phyloP scores from a whole-genome alignment of 495 filamentous ascomycete genomes.

The Viridothelium virens region DNA sequence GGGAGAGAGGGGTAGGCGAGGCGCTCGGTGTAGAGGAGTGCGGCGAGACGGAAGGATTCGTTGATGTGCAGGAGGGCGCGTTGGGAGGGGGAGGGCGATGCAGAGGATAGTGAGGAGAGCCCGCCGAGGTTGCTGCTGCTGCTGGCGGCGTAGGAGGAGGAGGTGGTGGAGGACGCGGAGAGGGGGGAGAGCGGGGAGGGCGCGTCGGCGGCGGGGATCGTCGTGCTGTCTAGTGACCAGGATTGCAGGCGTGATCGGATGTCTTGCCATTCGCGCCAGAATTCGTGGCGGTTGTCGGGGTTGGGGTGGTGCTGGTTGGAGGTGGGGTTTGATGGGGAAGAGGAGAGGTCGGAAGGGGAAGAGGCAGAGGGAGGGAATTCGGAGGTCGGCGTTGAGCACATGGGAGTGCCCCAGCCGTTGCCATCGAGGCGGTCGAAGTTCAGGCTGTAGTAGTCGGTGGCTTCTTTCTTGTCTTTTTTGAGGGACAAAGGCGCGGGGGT shows the following conservation, averaged over 20 bases:
- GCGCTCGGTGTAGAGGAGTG: conserved; percentile 84
- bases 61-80: conserved; percentile 60
- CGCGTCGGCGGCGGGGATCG: conserved; percentile 37
- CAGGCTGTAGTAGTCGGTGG: conserved; percentile 46
- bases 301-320: conserved; percentile 22
- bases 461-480: conserved; percentile 19
- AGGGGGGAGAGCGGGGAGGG: conserved; percentile 23
- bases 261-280: conserved; percentile 83
- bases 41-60: conserved; percentile 83
- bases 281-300: conserved; percentile 52
- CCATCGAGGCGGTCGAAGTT: conserved; percentile 53
- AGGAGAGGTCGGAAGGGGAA: conserved; percentile 29
- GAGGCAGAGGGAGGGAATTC: neutral
- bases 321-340: conserved; percentile 34
- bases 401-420: conserved; percentile 48
- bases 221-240: conserved; percentile 62
- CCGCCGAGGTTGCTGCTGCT: conserved; percentile 23
- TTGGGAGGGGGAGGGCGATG: conserved; percentile 30
- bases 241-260: conserved; percentile 67
- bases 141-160: conserved; percentile 19
- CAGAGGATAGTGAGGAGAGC: conserved; percentile 25
- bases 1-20: conserved; percentile 71
- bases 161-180: conserved; percentile 27
- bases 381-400: conserved; percentile 13
- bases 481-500: conserved; percentile 38